Base-by-base conservation (phyloP, 2,329 filamentous ascomycete species). In the Teratosphaeria pseudoeucalypti region DNA sequence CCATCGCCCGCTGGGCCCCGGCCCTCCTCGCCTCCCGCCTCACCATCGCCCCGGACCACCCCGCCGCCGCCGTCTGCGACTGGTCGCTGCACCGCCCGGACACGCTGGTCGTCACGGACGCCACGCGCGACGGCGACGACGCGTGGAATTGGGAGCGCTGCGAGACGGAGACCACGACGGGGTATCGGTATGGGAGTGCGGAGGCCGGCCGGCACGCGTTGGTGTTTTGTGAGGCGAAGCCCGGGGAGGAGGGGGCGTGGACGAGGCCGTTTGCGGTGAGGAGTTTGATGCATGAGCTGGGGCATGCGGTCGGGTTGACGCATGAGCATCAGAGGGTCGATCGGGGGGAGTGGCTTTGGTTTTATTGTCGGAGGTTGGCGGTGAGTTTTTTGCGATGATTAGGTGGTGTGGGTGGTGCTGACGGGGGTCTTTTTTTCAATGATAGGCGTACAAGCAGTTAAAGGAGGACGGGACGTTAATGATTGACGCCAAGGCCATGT, bases 101-200 rank as follows among this genome's bases (percentile, higher is more conserved):
- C 56, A 57, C 64, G 11, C 58, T 67, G 29, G 55, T 65, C 2
- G 66, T 67, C 11, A 56, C 29, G 1, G 66, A 67, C 19, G 57
- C 56, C 16, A 66, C 65, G 3, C 61, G 49, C 27, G 61, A 66
- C 37, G 58, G 52, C 1, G 60, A 66, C 43, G 58, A 61, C 9
- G 59, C 52, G 9, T 62, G 55, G 54, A 63, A 65, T 26, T 59
- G 56, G 57, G 53, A 65, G 16, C 37, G 61, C 1, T 65, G 63
- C 26, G 27, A 57, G 6, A 66, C 60, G 4, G 56, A 58, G 39
- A 59, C 64, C 3, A 61, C 60, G 12, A 59, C 58, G 19, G 64
- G 64, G 29, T 66, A 66, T 26, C 9, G 57, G 3, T 64, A 65
- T 43, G 19, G 26, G n/a, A 43, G 34, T 27, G 2, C 34, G 29